Evolutionary conservation across 1,284 basidiomycete genomes (phyloP).

Genomic region (Naganishia sp.): DNA sequence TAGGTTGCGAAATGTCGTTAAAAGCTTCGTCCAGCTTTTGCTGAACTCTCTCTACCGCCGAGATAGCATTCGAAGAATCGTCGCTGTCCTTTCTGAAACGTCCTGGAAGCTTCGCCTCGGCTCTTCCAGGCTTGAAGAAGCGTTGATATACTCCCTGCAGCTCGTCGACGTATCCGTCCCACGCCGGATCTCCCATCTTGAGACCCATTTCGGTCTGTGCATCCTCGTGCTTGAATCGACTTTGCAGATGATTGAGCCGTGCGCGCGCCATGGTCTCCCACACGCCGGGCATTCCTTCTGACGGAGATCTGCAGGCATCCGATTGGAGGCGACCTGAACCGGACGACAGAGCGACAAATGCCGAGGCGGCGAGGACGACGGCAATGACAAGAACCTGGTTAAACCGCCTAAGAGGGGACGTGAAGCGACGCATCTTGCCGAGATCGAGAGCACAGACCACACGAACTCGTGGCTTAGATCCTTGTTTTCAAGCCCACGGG

Average conservation of each 20-base stretch:
- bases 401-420: background rate
- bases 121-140: constrained; percentile 6
- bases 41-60: background rate
- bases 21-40: constrained; percentile 5
- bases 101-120: background rate
- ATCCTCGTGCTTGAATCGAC: constrained; percentile 6
- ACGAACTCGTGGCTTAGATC: too few relatives aligned
- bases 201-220: background rate
- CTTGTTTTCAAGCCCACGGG: too few relatives aligned
- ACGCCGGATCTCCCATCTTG: constrained; percentile 16
- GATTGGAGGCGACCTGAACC: too few relatives aligned
- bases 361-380: background rate
- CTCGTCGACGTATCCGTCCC: constrained; percentile 18
- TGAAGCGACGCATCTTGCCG: constrained; percentile 6
- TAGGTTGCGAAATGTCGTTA: constrained; percentile 1
- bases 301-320: too few relatives aligned
- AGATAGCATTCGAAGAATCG: background rate
- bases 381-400: constrained; percentile 2
- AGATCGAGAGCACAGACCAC: too few relatives aligned
- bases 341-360: constrained; percentile 8
- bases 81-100: background rate
- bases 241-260: constrained; percentile 6
- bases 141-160: constrained; percentile 2
- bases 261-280: constrained; percentile 6
- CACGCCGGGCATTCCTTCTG: background rate